A percentile compares a stretch with the other conserved stretches of the same genome.
Conservation (phyloP, 192 early-diverging fungal species). For the Coemansia sp. region DNA sequence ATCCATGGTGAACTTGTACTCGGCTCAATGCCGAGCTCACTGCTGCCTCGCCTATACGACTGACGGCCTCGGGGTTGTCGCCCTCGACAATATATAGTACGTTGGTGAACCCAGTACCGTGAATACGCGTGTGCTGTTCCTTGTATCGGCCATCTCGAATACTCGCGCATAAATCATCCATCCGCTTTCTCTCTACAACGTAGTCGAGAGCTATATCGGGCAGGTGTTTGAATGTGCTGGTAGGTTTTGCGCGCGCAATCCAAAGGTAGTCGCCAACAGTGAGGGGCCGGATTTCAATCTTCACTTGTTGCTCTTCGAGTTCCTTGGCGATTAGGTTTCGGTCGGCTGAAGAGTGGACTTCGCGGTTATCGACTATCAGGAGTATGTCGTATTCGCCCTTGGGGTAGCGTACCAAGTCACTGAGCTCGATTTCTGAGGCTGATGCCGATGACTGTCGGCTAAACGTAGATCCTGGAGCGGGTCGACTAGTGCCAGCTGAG, state of each 20-base stretch:
- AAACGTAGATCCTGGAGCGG: constrained; percentile 19
- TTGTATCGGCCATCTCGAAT: constrained; percentile 91
- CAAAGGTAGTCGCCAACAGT: constrained; percentile 89
- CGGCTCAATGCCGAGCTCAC: constrained; percentile 73
- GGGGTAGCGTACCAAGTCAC: constrained; percentile 27
- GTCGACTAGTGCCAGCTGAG: constrained; percentile 9
- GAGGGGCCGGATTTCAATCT: constrained; percentile 60
- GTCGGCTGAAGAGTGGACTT: constrained; percentile 67
- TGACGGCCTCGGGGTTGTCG: constrained; percentile 60
- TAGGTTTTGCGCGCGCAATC: constrained; percentile 63
- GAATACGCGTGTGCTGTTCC: constrained; percentile 90
- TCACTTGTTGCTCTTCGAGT: constrained; percentile 61
- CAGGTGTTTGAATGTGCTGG: constrained; percentile 19
- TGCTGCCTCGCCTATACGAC: constrained; percentile 60
- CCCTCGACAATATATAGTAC: constrained; percentile 91
- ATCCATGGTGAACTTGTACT: constrained; percentile 75
- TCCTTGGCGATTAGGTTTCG: constrained; percentile 71
- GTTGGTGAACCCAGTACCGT: constrained; percentile 65
- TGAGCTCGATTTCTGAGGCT: constrained; percentile 16
- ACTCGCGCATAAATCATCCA: constrained; percentile 87
- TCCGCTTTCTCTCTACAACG: constrained; percentile 90
- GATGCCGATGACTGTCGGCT: constrained; percentile 34
- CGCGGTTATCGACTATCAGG: constrained; percentile 80
- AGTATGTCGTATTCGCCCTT: constrained; percentile 54
- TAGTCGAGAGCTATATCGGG: constrained; percentile 78